Evolutionary conservation across 1,139 yeast genomes (phyloP).

Genomic region (Saccharomyces pastorianus): DNA sequence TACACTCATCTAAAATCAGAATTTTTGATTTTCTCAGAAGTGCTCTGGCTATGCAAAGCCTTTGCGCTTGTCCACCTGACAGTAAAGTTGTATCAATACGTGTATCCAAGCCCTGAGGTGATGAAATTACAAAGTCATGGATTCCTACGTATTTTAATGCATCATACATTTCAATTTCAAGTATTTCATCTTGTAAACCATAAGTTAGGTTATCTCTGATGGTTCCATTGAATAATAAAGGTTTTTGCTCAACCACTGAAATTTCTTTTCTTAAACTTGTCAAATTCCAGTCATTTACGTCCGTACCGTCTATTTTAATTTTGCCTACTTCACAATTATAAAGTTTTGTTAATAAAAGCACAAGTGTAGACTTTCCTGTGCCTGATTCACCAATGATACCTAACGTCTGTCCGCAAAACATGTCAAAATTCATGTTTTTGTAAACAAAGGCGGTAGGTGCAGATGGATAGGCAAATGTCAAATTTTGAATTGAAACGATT

Average conservation of each 20-base stretch:
- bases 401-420: conserved; percentile 43
- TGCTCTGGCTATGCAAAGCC: conserved; percentile 71
- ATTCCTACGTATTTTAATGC: conserved; percentile 44
- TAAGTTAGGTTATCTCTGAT: conserved; percentile 58
- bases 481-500: conserved; percentile 36
- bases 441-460: conserved; percentile 31
- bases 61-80: conserved; percentile 78
- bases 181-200: conserved; percentile 36
- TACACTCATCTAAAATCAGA: conserved; percentile 69
- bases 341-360: conserved; percentile 46
- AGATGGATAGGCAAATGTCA: conserved; percentile 44
- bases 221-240: conserved; percentile 58
- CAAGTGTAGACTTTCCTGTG: conserved; percentile 68
- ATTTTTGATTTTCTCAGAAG: conserved; percentile 53
- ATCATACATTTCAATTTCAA: conserved; percentile 36
- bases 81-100: conserved; percentile 49
- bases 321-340: conserved; percentile 36
- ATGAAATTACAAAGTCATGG: conserved; percentile 40
- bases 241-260: conserved; percentile 61
- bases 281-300: conserved; percentile 41
- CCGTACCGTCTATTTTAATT: conserved; percentile 36
- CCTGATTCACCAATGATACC: conserved; percentile 75
- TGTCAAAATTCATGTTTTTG: conserved; percentile 35
- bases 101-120: conserved; percentile 54
- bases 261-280: conserved; percentile 46